Percentiles rank a stretch among this genome's conserved stretches.
phyloP scores from a whole-genome alignment of 2,329 filamentous ascomycete genomes.

The Talaromyces verruculosus region DNA sequence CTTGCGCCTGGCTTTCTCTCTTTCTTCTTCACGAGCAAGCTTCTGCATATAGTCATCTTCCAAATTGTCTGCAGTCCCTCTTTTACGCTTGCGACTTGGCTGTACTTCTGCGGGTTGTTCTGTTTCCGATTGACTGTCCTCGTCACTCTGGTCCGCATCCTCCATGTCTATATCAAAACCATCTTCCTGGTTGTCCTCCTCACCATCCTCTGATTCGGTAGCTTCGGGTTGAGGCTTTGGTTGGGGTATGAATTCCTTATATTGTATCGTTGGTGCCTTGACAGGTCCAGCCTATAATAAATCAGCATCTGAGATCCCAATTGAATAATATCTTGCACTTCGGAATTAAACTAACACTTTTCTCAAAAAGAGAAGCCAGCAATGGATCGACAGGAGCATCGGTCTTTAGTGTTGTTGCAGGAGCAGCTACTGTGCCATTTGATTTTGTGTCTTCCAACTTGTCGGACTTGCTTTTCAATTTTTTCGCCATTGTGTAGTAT shows the following conservation, averaged over 20 bases:
- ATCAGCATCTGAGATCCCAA: neutral
- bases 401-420: constrained; percentile 52
- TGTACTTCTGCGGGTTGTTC: constrained; percentile 25
- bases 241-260: constrained; percentile 26
- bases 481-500: constrained; percentile 11
- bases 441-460: constrained; percentile 27
- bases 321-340: neutral
- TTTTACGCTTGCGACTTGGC: constrained; percentile 54
- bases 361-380: constrained; percentile 68
- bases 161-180: constrained; percentile 42
- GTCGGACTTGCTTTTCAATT: constrained; percentile 31
- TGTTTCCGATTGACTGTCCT: constrained; percentile 47
- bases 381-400: constrained; percentile 67
- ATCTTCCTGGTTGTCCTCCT: constrained; percentile 33
- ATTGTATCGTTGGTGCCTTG: constrained; percentile 34
- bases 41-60: constrained; percentile 48
- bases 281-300: constrained; percentile 41
- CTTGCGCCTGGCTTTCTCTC: constrained; percentile 34
- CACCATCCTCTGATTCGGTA: neutral
- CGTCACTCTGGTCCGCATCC: constrained; percentile 49
- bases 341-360: constrained; percentile 59
- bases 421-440: constrained; percentile 24
- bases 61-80: constrained; percentile 50
- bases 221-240: constrained; percentile 22
- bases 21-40: constrained; percentile 45